Base-by-base conservation (phyloP, 371 early-diverging fungal species). In the Mucor mucedo region DNA sequence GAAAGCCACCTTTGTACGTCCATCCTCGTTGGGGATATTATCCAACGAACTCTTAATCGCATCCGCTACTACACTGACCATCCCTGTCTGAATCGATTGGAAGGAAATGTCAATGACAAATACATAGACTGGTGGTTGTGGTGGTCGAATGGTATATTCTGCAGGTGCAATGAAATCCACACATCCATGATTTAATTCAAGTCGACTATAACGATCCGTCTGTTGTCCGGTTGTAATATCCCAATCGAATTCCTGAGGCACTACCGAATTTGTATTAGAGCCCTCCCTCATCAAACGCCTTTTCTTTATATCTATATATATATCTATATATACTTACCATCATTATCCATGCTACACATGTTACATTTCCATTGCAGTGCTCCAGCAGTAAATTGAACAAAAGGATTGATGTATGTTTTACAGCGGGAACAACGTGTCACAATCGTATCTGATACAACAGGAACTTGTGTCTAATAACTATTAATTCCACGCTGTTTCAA, bases 381-480 rank as follows among this genome's bases (percentile, higher is more conserved):
- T 39, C 90, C 90, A 60, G 91, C 92, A 0, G 89, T 79, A 72
- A 91, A 93, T 60, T 84, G 82, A 8, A 94, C 88, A 81, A 88
- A 95, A 9, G 94, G 94, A 64, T 94, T 95, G 68, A 95, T 90
- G 63, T 95, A 95, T 1, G 93, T 87, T 48, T 92, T 80, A 83
- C 95, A 95, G 11, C 93, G 83, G 16, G 91, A 78, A 77, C 95
- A 95, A 28, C 95, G 88, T 49, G 90, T 84, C 62, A 95, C 91
- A 41, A 79, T 78, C 13, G 80, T 82, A 45, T 93, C 87, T 14
- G 83, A 70, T 41, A 91, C 86, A 21, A 91, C 82, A 3, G 93
- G 93, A 7, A 93, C 85, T 16, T 83, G 75, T 5, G 68, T 77
- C 73, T 84, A 57, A 3, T 45, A 33, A 33, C 27, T 58, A 40